Evolutionary conservation across 2,329 filamentous ascomycete genomes (phyloP).

Genomic region (Colletotrichum cereale): DNA sequence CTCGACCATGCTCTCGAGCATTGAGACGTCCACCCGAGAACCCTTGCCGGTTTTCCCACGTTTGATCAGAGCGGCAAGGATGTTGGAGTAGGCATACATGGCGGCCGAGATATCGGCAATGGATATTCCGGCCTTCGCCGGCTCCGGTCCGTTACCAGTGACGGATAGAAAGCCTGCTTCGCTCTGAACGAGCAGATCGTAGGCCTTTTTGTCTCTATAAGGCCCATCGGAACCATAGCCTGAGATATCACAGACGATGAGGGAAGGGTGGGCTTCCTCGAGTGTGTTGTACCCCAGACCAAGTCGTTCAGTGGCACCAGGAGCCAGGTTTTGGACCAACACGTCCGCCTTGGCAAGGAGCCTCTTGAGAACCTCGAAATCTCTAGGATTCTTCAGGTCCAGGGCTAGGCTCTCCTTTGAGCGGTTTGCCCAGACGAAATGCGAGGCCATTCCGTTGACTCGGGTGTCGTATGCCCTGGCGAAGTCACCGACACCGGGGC

Average conservation of each 20-base stretch:
- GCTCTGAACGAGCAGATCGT: conserved; percentile 67
- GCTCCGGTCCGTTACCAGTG: conserved; percentile 59
- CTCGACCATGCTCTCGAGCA: conserved; percentile 70
- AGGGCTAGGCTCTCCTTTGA: conserved; percentile 66
- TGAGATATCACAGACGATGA: conserved; percentile 68
- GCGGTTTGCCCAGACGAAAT: conserved; percentile 68
- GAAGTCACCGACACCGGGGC: conserved; percentile 64
- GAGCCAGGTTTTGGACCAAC: conserved; percentile 66
- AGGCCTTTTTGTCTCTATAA: conserved; percentile 66
- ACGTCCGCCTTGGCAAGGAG: conserved; percentile 61
- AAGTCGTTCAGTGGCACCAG: conserved; percentile 60
- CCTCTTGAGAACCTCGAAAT: conserved; percentile 57
- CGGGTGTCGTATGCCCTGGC: conserved; percentile 64
- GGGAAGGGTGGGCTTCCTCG: conserved; percentile 53
- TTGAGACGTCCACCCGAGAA: conserved; percentile 65
- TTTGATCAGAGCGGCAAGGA: conserved; percentile 62
- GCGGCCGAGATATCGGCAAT: conserved; percentile 67
- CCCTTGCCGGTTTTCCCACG: conserved; percentile 62
- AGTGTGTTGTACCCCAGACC: conserved; percentile 61
- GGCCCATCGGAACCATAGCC: conserved; percentile 65
- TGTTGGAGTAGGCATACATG: conserved; percentile 65
- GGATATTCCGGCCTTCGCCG: conserved; percentile 65
- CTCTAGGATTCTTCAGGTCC: conserved; percentile 58
- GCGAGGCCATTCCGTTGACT: conserved; percentile 62
- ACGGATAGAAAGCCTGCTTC: conserved; percentile 65